Percentiles rank a stretch among this genome's conserved stretches.
phyloP scores from a whole-genome alignment of 2,329 filamentous ascomycete species.

The Xylaria sp. region DNA sequence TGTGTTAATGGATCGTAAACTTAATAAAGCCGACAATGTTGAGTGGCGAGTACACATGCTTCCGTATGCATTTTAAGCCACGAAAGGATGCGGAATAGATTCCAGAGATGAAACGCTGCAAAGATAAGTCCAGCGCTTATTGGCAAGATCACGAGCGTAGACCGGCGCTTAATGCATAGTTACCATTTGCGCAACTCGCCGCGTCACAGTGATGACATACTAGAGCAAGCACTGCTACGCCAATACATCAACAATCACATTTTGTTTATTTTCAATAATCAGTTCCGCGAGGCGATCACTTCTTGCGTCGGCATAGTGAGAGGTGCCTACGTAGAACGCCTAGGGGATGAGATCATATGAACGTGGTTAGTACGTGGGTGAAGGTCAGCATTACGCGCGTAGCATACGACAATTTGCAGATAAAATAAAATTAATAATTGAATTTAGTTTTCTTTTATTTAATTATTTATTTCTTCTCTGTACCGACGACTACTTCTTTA shows the following conservation, averaged over 20 bases:
- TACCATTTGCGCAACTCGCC: constrained; percentile 28
- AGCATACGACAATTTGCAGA: background rate
- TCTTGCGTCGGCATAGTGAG: constrained; percentile 1
- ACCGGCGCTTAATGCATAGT: constrained; percentile 32
- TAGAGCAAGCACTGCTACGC: constrained; percentile 6
- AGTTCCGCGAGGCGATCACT: background rate
- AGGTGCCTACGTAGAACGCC: background rate
- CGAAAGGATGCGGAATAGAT: background rate
- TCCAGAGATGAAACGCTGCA: background rate
- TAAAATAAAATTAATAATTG: background rate
- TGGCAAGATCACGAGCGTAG: constrained; percentile 16
- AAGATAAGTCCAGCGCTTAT: constrained; percentile 9
- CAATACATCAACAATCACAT: background rate
- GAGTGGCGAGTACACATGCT: background rate
- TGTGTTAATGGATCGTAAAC: background rate
- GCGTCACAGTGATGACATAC: constrained; percentile 6
- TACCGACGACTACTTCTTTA: background rate
- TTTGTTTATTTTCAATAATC: background rate
- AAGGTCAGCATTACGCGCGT: background rate
- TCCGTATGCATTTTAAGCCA: background rate
- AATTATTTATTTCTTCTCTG: background rate
- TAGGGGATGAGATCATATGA: background rate
- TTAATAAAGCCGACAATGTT: background rate
- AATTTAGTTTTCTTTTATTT: background rate
- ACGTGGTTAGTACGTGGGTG: background rate